phyloP scores from a whole-genome alignment of 1,284 basidiomycete genomes.

The Hemileia vastatrix region DNA sequence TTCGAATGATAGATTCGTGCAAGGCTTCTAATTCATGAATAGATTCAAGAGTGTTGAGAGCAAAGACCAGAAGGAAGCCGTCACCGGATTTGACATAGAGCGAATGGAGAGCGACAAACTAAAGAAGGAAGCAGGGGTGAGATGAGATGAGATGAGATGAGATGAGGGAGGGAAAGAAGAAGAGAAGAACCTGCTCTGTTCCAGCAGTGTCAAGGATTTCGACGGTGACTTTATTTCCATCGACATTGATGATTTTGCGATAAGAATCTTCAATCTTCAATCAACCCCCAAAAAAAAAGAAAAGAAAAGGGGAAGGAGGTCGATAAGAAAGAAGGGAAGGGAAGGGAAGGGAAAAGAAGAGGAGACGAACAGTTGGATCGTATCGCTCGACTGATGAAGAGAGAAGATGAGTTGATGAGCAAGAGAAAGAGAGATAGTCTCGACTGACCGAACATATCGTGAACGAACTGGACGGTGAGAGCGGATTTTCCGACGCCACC shows the following conservation, averaged over 20 bases:
- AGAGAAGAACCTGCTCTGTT: constrained; percentile 55
- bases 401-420: neutral
- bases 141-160: no score
- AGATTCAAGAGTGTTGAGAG: constrained; percentile 65
- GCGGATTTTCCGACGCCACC: constrained; percentile 66
- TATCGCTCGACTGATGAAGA: constrained; percentile 18
- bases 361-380: constrained; percentile 17
- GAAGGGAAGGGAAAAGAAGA: constrained; percentile 31
- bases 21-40: constrained; percentile 66
- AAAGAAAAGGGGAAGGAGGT: constrained; percentile 3
- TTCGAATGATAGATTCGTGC: constrained; percentile 66
- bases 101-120: constrained; percentile 41
- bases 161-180: neutral
- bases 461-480: constrained; percentile 59
- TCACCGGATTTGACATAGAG: constrained; percentile 49
- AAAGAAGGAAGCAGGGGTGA: neutral
- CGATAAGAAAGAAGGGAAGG: constrained; percentile 48
- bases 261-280: constrained; percentile 45
- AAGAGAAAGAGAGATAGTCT: neutral
- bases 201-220: constrained; percentile 84
- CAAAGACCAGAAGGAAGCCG: constrained; percentile 74
- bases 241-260: constrained; percentile 45
- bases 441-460: constrained; percentile 64
- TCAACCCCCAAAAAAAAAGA: no score
- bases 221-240: constrained; percentile 51